Base-by-base conservation (phyloP, 108 stramenopile species). In the Craspedostauros australis region DNA sequence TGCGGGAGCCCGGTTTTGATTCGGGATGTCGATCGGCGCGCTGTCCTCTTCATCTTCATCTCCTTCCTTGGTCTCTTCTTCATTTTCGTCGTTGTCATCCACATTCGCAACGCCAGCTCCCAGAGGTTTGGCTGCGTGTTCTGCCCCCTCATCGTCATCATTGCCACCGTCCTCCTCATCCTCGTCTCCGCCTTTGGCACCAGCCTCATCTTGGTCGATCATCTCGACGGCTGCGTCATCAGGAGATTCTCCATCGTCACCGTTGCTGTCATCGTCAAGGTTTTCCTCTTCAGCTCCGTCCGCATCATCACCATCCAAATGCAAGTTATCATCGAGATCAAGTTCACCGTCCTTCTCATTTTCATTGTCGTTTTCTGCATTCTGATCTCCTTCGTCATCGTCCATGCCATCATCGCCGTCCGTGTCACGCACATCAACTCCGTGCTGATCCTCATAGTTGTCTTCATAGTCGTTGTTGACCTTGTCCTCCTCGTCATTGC, bases 401-500 rank as follows among this genome's bases (percentile, higher is more conserved):
- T 38, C 64, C 9, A 32, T 39, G 32, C 50, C 38, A 25, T 53
- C 72, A 8, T 79, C 69, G 14, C 32, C 40, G 14, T 40, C 42
- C 1, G 48, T 52, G 0, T 28, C 68, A 44, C 68, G 41, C 5
- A 84, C 80, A 39, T 82, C 79, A 16, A 83, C 70, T 14, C 82
- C 76, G 38, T 80, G 88, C 18, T 74, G 68, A 15, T 88, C 94
- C 53, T 83, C 93, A 29, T 89, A 85, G 4, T 66, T 76, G 18
- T 87, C 89, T 11, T 86, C 92, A 38, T 50, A 55, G 38, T 86
- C 86, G 31, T 82, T 82, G 38, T 85, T 89, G 36, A 88, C 71
- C 7, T 86, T 71, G 20, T 76, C 77, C 21, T 76, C 72, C 58
- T 4, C 40, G 12, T 67, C 73, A 12, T 76, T 54, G 7, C 71